Evolutionary conservation across 2,329 filamentous ascomycete genomes (phyloP).

Genomic region (Helotiales sp.): DNA sequence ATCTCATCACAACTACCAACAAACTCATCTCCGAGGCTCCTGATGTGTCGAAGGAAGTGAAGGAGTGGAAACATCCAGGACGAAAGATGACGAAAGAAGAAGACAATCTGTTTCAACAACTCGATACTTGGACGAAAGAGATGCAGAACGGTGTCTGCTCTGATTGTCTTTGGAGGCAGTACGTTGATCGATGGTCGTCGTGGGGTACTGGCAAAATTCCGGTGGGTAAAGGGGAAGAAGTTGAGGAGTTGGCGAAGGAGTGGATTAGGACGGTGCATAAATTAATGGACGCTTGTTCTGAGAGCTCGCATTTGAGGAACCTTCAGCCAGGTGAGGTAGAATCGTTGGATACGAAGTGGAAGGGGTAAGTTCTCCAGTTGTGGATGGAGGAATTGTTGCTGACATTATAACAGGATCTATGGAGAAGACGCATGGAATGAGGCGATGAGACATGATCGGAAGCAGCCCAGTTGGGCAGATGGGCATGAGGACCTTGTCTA

Average conservation of each 20-base stretch:
- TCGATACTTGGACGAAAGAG: background rate
- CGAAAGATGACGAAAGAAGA: background rate
- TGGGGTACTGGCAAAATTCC: background rate
- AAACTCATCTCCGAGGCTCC: background rate
- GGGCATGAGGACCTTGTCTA: background rate
- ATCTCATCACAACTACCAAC: background rate
- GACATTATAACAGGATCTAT: background rate
- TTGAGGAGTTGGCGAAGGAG: background rate
- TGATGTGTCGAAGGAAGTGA: background rate
- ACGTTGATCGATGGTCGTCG: background rate
- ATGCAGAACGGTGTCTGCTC: conserved; percentile 2
- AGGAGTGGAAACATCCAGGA: background rate
- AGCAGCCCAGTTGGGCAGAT: background rate
- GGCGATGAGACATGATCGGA: background rate
- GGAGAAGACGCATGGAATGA: background rate
- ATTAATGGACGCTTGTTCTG: background rate
- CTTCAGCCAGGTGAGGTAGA: background rate
- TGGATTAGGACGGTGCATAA: background rate
- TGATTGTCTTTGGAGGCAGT: background rate
- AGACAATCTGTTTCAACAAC: background rate
- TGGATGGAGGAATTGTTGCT: no score
- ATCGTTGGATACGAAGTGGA: background rate
- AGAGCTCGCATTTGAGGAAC: background rate
- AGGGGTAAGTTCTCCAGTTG: no score
- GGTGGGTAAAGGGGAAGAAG: background rate